A percentile compares a stretch with the other conserved stretches of the same genome.
Evolutionary conservation across 805 yeast species (phyloP).

Genomic region (Metahyphopichia silvanorum): DNA sequence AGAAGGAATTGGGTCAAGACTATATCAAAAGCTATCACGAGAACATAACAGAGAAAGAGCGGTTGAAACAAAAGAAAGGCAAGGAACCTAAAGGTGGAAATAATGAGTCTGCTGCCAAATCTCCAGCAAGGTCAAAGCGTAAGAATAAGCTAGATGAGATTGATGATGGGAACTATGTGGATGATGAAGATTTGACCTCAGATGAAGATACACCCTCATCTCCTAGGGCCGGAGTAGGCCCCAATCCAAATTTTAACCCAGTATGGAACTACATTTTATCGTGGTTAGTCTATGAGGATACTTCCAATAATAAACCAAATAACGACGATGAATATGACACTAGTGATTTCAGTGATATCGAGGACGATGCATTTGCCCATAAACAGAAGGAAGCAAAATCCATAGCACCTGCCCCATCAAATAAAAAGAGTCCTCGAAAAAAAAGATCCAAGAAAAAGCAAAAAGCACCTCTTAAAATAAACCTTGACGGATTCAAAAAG

Average conservation of each 20-base stretch:
- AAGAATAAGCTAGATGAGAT: constrained; percentile 1
- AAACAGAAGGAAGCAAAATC: neutral
- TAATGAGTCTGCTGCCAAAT: neutral
- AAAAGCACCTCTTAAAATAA: constrained; percentile 6
- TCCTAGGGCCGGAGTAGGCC: neutral
- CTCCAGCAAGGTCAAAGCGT: neutral
- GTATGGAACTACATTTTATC: constrained; percentile 36
- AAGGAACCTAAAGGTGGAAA: neutral
- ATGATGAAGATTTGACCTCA: neutral
- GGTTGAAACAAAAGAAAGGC: neutral
- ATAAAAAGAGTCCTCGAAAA: neutral
- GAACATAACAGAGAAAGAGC: neutral
- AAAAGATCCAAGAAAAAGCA: constrained; percentile 3
- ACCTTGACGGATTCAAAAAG: constrained; percentile 12
- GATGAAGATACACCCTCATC: neutral
- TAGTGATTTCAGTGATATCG: constrained; percentile 2
- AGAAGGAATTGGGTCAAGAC: constrained; percentile 3
- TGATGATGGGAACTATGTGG: constrained; percentile 1
- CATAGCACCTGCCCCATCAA: neutral
- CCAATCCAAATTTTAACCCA: constrained; percentile 29
- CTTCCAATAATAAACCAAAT: constrained; percentile 2
- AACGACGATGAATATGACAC: constrained; percentile 2
- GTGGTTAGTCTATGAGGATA: constrained; percentile 29
- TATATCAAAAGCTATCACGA: constrained; percentile 3
- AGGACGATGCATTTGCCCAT: constrained; percentile 2